These are phyloP conservation scores for Fusarium sp. DNA, from an alignment of 2,329 filamentous ascomycete genomes.

Conservation along the genomic window DNA sequence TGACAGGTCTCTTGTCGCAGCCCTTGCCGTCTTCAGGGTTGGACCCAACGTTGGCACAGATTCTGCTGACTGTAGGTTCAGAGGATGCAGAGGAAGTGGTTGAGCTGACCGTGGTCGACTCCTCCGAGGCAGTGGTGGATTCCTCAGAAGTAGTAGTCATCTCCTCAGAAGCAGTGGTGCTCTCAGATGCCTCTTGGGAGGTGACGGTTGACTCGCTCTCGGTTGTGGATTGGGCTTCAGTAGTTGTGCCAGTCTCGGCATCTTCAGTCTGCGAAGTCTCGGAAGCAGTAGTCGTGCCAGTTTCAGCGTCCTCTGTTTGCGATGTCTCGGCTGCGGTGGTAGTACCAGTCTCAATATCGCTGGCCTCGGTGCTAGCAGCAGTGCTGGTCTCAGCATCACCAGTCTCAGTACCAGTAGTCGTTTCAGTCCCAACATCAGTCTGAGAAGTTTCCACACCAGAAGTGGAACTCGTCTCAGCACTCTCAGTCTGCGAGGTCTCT, in stretches of 20 bases:
- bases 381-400: neutral
- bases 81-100: neutral
- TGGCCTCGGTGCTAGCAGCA: neutral
- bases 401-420: neutral
- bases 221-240: neutral
- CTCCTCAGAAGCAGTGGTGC: neutral
- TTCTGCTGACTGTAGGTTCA: neutral
- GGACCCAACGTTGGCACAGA: slow-evolving; percentile 6
- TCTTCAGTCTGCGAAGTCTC: neutral
- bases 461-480: neutral
- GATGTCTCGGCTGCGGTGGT: neutral
- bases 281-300: neutral
- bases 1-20: neutral
- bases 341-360: neutral
- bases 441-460: neutral
- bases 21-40: neutral
- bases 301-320: neutral
- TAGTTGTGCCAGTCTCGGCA: neutral
- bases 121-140: neutral
- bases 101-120: neutral
- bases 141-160: neutral
- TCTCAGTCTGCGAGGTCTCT: neutral
- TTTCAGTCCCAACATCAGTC: neutral
- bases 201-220: neutral
- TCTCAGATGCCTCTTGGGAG: neutral